Evolutionary conservation across 768 basidiomycete genomes (phyloP).

Genomic region (Amanita phalloides): DNA sequence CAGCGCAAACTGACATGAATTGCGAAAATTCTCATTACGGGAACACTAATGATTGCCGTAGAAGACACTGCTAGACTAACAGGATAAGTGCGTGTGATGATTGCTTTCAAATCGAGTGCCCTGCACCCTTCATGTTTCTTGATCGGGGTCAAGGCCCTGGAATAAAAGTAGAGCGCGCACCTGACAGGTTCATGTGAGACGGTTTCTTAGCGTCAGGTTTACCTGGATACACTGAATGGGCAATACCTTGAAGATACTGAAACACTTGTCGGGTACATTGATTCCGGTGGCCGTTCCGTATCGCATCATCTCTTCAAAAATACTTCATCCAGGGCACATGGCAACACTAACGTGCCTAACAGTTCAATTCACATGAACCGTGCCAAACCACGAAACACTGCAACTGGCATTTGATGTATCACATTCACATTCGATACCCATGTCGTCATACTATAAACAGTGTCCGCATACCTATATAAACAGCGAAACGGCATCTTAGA

Average conservation of each 20-base stretch:
- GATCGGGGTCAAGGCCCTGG: not conserved
- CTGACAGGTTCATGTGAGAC: not conserved
- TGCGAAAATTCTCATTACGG: not conserved
- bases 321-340: slow-evolving; percentile 2
- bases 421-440: not conserved
- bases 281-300: not conserved
- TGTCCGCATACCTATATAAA: not conserved
- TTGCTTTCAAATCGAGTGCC: too few species aligned
- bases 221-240: not conserved
- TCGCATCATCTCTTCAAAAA: not conserved
- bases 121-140: too few species aligned
- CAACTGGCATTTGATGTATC: not conserved
- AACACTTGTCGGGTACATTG: not conserved
- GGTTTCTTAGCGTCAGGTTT: not conserved
- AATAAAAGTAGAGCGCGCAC: not conserved
- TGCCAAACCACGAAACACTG: not conserved
- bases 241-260: not conserved
- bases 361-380: slow-evolving; percentile 2
- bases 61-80: too few species aligned
- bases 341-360: not conserved
- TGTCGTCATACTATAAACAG: slow-evolving; percentile 1
- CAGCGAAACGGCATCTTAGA: slow-evolving; percentile 1
- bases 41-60: not conserved
- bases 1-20: not conserved
- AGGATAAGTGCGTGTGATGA: too few species aligned